A percentile compares a stretch with the other conserved stretches of the same genome.
Evolutionary conservation across 73 alveolate species (phyloP).

Genomic region (Paramecium sexaurelia): DNA sequence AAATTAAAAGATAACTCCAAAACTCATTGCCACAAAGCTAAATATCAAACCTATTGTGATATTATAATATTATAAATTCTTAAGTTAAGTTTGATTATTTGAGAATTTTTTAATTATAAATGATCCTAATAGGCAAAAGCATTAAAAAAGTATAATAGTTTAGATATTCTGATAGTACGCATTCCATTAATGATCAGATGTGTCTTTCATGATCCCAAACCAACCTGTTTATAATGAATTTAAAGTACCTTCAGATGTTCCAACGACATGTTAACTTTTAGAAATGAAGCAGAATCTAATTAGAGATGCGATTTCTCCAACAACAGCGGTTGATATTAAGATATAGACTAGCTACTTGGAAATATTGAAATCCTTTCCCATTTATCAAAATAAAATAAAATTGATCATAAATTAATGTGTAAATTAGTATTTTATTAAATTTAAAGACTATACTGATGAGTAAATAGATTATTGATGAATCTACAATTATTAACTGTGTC

Average conservation of each 20-base stretch:
- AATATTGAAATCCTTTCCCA: background rate
- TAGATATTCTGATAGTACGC: background rate
- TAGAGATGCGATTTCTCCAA: slow-evolving; percentile 3
- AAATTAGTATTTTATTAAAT: background rate
- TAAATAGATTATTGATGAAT: too few species aligned
- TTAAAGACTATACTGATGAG: background rate
- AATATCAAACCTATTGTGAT: slow-evolving; percentile 45
- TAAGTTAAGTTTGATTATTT: background rate
- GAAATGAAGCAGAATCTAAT: slow-evolving; percentile 1
- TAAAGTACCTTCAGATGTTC: background rate
- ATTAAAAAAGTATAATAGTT: background rate
- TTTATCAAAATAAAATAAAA: background rate
- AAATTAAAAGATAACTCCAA: slow-evolving; percentile 57
- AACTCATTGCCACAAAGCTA: background rate
- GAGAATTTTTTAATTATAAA: background rate
- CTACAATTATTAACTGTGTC: too few species aligned
- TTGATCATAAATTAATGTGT: background rate
- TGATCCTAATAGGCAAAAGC: background rate
- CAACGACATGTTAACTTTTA: background rate
- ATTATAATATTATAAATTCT: slow-evolving; percentile 16
- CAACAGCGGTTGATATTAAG: background rate
- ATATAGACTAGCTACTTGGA: background rate
- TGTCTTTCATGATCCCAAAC: slow-evolving; percentile 27
- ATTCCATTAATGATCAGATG: slow-evolving; percentile 47
- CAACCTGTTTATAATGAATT: background rate